Base-by-base conservation (phyloP, 306 rosid genomes). In the Neltuma alba region DNA sequence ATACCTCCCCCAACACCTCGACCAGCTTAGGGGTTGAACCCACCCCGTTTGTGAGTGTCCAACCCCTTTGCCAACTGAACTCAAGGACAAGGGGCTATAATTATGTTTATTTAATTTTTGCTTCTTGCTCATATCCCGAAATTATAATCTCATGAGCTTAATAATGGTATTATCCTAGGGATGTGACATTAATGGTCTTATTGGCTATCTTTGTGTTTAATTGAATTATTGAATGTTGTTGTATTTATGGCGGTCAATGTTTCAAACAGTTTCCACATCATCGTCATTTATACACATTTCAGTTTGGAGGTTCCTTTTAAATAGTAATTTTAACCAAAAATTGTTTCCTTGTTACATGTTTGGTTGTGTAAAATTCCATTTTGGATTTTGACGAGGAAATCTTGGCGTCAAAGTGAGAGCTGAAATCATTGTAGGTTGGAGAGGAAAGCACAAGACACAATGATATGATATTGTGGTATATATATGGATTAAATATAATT, bases 351-450 rank as follows among this genome's bases (percentile, higher is more conserved):
- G 54, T 45, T 33, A 0, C 9, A 12, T 58, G 33, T 58, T 12
- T 25, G 34, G 45, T 52, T 78, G 65, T 71, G 76, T 34, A 80
- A 76, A 70, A 70, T 50, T 75, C 30, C 66, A 6, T 75, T 66
- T 18, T 31, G n/a, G 31, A 41, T 57, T 16, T 58, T 58, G 80
- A 66, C 48, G 25, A 63, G 7, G 18, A 72, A 30, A 40, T 27
- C 86, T 83, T 83, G 83, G 65, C 77, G 61, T 79, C 77, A 37
- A 83, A 74, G 86, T 74, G 77, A 83, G 74, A 74, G 77, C 20
- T 60, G 76, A 60, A 47, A 79, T 73, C 67, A 77, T 83, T 66
- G 30, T 23, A 7, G 79, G 77, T 47, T n/a, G 80, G 50, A 37
- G 73, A 36, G 7, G 50, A 67, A 65, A 69, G 64, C 50, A 5